A percentile compares a stretch with the other conserved stretches of the same genome.
phyloP scores from a whole-genome alignment of 805 yeast species.

The Nakazawaea siamensis region DNA sequence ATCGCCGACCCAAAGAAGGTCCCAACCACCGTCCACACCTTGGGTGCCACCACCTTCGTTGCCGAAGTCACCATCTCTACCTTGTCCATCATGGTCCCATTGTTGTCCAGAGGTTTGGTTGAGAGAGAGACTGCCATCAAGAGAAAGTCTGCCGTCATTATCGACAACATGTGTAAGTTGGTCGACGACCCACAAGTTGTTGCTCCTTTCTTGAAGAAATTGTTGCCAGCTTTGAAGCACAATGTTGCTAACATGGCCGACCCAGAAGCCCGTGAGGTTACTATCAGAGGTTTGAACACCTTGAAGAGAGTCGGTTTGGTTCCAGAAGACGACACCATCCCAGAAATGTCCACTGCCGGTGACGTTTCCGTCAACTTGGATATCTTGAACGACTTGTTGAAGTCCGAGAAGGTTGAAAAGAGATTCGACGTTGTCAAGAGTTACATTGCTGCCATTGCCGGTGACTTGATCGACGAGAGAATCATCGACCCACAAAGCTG shows the following conservation, averaged over 20 bases:
- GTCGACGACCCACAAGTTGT: constrained; percentile 99
- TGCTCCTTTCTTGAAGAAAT: constrained; percentile 96
- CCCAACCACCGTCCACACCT: constrained; percentile 96
- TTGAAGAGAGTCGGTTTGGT: constrained; percentile 98
- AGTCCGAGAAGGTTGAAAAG: constrained; percentile 56
- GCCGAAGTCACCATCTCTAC: constrained; percentile 99
- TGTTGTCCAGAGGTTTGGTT: constrained; percentile 97
- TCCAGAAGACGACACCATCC: constrained; percentile 80
- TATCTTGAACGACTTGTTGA: constrained; percentile 68
- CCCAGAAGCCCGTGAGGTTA: constrained; percentile 99
- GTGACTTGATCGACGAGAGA: constrained; percentile 98
- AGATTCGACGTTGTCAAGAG: constrained; percentile 74
- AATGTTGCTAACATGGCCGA: constrained; percentile 97
- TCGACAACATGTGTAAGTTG: constrained; percentile 99
- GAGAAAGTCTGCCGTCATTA: constrained; percentile 99
- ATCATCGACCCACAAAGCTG: constrained; percentile 86
- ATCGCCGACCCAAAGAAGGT: constrained; percentile 95
- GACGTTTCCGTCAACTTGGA: constrained; percentile 80
- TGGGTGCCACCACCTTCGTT: constrained; percentile 99
- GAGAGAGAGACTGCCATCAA: constrained; percentile 99
- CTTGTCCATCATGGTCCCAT: constrained; percentile 98
- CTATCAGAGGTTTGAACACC: constrained; percentile 93
- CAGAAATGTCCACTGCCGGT: constrained; percentile 99
- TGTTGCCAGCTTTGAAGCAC: constrained; percentile 92
- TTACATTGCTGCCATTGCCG: constrained; percentile 94